phyloP scores from a whole-genome alignment of 768 basidiomycete species.

The Cyclocybe cylindracea region DNA sequence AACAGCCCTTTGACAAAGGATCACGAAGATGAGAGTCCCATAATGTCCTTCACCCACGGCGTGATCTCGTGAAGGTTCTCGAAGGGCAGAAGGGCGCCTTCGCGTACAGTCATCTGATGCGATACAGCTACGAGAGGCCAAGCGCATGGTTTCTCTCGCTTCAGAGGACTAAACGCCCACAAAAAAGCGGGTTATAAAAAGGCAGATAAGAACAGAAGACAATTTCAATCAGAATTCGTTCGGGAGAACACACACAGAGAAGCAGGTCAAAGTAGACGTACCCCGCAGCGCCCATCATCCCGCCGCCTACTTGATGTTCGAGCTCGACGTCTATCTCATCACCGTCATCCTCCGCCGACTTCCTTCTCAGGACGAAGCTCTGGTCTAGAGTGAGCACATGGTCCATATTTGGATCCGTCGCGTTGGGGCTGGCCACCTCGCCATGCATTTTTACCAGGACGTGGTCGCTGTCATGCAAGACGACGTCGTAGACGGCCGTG shows the following conservation, averaged over 20 bases:
- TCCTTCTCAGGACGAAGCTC: constrained; percentile 27
- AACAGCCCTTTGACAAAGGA: too few species aligned
- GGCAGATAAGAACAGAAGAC: neutral
- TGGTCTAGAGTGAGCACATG: constrained; percentile 25
- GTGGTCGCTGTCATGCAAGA: constrained; percentile 8
- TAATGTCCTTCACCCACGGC: constrained; percentile 17
- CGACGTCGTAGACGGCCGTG: constrained; percentile 19
- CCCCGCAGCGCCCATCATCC: constrained; percentile 1
- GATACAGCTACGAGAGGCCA: constrained; percentile 31
- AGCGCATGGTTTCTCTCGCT: neutral
- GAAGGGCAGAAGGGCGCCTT: constrained; percentile 14
- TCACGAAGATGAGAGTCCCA: neutral
- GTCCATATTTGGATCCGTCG: constrained; percentile 11
- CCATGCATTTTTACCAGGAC: constrained; percentile 28
- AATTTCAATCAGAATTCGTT: too few species aligned
- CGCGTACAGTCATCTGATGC: constrained; percentile 29
- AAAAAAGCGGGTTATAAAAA: too few species aligned
- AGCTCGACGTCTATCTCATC: constrained; percentile 3
- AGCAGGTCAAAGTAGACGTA: constrained; percentile 5
- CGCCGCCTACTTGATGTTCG: too few species aligned
- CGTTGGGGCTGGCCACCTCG: constrained; percentile 17
- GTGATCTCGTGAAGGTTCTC: constrained; percentile 13
- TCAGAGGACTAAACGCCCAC: neutral
- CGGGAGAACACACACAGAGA: too few species aligned
- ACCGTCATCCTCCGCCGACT: constrained; percentile 5